Conservation (phyloP, 768 basidiomycete genomes). For the Xanthoconium stramineum region DNA sequence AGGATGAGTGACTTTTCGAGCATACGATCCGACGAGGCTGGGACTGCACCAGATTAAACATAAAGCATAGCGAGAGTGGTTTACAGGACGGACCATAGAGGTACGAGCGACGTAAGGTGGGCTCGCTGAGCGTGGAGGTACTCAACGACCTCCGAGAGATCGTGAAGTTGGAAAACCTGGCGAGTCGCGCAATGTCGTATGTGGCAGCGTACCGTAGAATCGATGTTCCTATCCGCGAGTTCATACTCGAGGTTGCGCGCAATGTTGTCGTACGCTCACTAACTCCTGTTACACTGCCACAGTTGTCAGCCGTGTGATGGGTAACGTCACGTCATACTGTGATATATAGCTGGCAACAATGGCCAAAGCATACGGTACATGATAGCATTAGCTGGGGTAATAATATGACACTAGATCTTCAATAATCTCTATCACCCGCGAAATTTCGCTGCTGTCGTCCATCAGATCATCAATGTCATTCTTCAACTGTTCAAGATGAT, state of each 20-base stretch:
- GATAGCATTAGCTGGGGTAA: no score
- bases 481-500: no score
- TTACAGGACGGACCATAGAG: conserved; percentile 45
- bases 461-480: no score
- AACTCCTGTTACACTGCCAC: no score
- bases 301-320: no score
- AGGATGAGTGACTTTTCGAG: conserved; percentile 66
- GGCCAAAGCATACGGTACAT: no score
- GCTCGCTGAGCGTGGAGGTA: conserved; percentile 16
- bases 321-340: no score
- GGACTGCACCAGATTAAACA: conserved; percentile 45
- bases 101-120: conserved; percentile 49
- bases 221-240: not conserved
- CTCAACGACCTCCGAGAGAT: conserved; percentile 14
- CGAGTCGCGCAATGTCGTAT: not conserved
- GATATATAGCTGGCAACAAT: no score
- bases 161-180: not conserved
- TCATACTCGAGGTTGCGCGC: conserved; percentile 3
- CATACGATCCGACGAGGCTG: conserved; percentile 76
- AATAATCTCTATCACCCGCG: no score
- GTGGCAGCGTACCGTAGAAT: not conserved
- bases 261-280: no score
- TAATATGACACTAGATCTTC: no score
- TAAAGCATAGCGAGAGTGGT: not conserved
- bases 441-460: no score